These are phyloP conservation scores for Cystobasidium ongulense DNA, from an alignment of 768 basidiomycete genomes.

Conservation along the genomic window DNA sequence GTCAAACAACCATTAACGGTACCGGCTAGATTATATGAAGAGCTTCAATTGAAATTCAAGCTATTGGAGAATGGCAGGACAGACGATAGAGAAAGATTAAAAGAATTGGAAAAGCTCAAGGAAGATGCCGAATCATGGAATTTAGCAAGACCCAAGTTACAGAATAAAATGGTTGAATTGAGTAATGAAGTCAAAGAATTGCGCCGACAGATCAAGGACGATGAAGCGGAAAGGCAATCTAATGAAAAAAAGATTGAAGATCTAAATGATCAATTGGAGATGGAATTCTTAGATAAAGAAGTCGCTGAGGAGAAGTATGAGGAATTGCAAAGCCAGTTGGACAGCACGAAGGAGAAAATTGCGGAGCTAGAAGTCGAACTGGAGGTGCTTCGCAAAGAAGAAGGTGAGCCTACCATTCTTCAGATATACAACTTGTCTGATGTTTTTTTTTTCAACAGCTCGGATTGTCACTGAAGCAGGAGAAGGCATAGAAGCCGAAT, in stretches of 20 bases:
- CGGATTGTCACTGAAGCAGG: conserved; percentile 1
- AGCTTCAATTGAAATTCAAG: conserved; percentile 70
- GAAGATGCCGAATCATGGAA: conserved; percentile 76
- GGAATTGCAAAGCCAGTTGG: conserved; percentile 64
- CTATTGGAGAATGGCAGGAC: conserved; percentile 77
- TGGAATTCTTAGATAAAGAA: conserved; percentile 91
- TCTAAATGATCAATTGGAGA: conserved; percentile 81
- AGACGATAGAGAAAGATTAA: conserved; percentile 74
- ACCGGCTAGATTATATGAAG: conserved; percentile 50
- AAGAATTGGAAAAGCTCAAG: conserved; percentile 74
- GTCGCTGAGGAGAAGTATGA: conserved; percentile 90
- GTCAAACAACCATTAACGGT: conserved; percentile 23
- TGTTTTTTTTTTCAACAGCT: neutral
- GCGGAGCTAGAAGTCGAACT: conserved; percentile 77
- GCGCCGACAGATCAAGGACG: conserved; percentile 52
- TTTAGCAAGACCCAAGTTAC: conserved; percentile 75
- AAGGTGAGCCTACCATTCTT: conserved; percentile 45
- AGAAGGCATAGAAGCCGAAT: conserved; percentile 36
- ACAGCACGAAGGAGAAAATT: conserved; percentile 66
- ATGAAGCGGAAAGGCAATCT: conserved; percentile 61
- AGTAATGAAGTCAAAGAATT: conserved; percentile 35
- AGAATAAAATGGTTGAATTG: conserved; percentile 42
- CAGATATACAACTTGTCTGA: neutral
- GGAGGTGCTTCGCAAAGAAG: conserved; percentile 58
- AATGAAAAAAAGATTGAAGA: conserved; percentile 67